Base-by-base conservation (phyloP, 2,329 filamentous ascomycete species). In the Huntiella moniliformis region DNA sequence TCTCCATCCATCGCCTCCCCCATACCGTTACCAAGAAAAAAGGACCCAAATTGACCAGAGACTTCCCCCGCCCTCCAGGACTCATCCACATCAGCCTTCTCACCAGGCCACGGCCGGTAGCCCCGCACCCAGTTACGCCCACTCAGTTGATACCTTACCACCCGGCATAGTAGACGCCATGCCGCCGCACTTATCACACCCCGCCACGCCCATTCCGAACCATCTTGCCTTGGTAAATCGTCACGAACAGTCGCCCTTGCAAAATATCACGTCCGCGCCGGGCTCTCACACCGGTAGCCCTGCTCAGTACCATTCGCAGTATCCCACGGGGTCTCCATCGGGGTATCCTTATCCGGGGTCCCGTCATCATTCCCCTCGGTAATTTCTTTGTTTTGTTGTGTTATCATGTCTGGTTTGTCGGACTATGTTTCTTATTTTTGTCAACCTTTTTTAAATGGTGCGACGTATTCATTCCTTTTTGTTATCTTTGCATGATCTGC, bases 1-100 rank as follows among this genome's bases (percentile, higher is more conserved):
- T 16, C 16, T 35, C 22, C 13, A 15, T 35, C 38, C n/a, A n/a
- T n/a, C n/a, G n/a, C n/a, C n/a, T n/a, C n/a, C n/a, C n/a, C n/a
- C n/a, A n/a, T n/a, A n/a, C n/a, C n/a, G n/a, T n/a, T n/a, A n/a
- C n/a, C 22, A 38, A 38, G 39, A 45, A 18, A 42, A 28, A 28
- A 28, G 22, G 22, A 31, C 47, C 34, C 42, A 34, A 38, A 49
- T 49, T 49, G 47, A 49, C 47, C 42, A 49, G 34, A 34, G 42
- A 33, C 47, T 37, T 44, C 45, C 37, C 32, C 41, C 42, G 45
- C 47, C 45, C 31, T 49, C 47, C 47, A 49, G 47, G 47, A 49
- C 47, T 34, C 36, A 43, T 16, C 22, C 46, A 38, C 31, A 18
- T 32, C 28, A 16, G 28, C 18, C 44, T 45, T 38, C 44, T 45